Conservation (phyloP, 2,329 filamentous ascomycete genomes). For the Pestalotiopsis fici region DNA sequence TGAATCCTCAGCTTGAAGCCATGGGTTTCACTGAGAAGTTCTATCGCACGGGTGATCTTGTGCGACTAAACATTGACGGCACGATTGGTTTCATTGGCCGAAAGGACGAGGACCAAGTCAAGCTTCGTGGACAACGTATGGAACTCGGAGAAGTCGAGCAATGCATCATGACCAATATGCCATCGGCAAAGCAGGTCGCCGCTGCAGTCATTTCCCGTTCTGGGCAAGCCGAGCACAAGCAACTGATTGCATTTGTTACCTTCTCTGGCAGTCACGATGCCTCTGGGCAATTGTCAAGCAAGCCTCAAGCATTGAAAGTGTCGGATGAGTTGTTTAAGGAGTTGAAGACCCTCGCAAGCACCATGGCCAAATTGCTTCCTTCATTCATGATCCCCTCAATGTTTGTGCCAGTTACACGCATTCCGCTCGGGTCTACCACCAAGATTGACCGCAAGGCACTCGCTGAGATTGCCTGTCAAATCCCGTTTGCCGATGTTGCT, state of each 20-base stretch:
- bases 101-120: constrained; percentile 45
- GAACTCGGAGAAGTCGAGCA: constrained; percentile 45
- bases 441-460: constrained; percentile 4
- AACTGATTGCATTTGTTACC: constrained; percentile 10
- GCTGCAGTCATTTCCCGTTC: constrained; percentile 9
- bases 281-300: not conserved
- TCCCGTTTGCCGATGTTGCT: constrained; percentile 1
- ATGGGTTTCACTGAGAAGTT: constrained; percentile 13
- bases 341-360: not conserved
- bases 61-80: constrained; percentile 25
- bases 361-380: constrained; percentile 2
- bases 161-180: constrained; percentile 10
- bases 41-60: constrained; percentile 36
- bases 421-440: not conserved
- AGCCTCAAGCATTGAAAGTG: constrained; percentile 3
- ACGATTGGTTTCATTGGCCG: constrained; percentile 37
- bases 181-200: constrained; percentile 8
- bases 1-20: not conserved
- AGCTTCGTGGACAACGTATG: constrained; percentile 47
- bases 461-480: constrained; percentile 7
- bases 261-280: constrained; percentile 4
- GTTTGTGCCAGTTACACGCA: constrained; percentile 1
- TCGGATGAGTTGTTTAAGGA: constrained; percentile 6
- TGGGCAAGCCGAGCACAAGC: constrained; percentile 1
- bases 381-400: constrained; percentile 7